Evolutionary conservation across 202 grass and related monocot species (phyloP), one percentile per base, ranked within the genome.

Genomic region (Saccharum hybrid): DNA sequence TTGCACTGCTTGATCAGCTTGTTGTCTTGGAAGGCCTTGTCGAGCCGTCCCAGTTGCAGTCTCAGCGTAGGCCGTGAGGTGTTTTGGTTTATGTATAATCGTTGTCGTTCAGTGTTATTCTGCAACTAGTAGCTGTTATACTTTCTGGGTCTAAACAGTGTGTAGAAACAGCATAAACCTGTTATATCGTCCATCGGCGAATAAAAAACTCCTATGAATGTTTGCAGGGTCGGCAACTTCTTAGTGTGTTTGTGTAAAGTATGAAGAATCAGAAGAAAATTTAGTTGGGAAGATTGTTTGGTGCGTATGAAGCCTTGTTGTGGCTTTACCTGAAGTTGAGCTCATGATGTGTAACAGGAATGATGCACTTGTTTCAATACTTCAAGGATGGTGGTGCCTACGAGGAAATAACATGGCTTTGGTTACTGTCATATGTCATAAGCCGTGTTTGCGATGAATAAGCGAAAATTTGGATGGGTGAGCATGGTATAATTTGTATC

Each of bases 21-120:
- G 93, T 99, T 84, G 91, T 99, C 57, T 80, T 99, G 75, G 93
- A 99, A 88, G 96, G 96, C 61, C 90, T 99, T 72, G 82, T 99
- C 3, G 81, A 93, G 31, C 88, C 93, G 4, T 78, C 63, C 0
- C 70, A 83, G 64, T 41, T 90, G 57, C 86, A 76, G 21, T 54
- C 23, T 6, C 76, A 48, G 4, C 66, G 62, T 76, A 75, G 83
- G 72, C 64, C 56, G 33, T 88, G 82, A 85, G 31, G 12, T 7
- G 18, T 59, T 82, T 13, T 49, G 15, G 41, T 66, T 19, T 48
- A 26, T 5, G 0, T 2, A 21, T 3, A 16, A 14, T 64, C 14
- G 0, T 30, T 59, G 43, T 48, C 54, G n/a, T 75, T 80, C 54
- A 76, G 36, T 76, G 23, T 66, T 75, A 84, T 87, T 38, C 75